Base-by-base conservation (phyloP, 116 monocot species). In the Dioscorea cayenensis region DNA sequence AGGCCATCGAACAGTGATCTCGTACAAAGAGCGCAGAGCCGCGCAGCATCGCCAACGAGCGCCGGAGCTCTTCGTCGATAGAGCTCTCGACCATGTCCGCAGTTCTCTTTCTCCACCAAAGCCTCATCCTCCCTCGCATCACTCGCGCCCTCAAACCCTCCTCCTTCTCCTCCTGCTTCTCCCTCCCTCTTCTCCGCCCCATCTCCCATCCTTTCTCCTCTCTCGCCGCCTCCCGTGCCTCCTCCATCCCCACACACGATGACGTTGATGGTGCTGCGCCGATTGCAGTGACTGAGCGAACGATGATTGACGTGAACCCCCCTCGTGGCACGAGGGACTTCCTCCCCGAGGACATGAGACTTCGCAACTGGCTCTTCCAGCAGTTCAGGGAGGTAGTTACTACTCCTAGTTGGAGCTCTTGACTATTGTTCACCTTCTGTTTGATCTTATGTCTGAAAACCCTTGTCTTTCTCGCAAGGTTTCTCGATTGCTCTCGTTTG, bases 241-340 rank as follows among this genome's bases (percentile, higher is more conserved):
- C 74, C 79, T 61, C 59, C 58, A 62, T 79, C 69, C 72, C 80
- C 66, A 76, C 84, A 6, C 63, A 69, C 72, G 82, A 81, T 71
- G 73, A 77, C 19, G 72, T 68, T 16, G 67, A 18, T 7, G 71
- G 36, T 4, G 72, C 51, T 21, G 67, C 32, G 65, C 36, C 29
- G 63, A 35, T 17, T 14, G 11, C 60, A 64, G 77, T 12, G 18
- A 65, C 22, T 50, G 28, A 51, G 59, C 51, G 71, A 18, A 77
- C 80, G 35, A 63, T 86, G 23, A 82, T 96, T 66, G 96, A 94
- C 43, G 84, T 91, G 7, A 99, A 99, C 65, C 99, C 99, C 10
- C 99, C 99, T 7, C 79, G 94, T 20, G 91, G 99, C 36, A 99
- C 99, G 37, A 83, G 99, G 77, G 99, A 99, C 38, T 99, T 99